Evolutionary conservation across 2,329 filamentous ascomycete genomes (phyloP).

Genomic region (Chrysoporthe austroafricana): DNA sequence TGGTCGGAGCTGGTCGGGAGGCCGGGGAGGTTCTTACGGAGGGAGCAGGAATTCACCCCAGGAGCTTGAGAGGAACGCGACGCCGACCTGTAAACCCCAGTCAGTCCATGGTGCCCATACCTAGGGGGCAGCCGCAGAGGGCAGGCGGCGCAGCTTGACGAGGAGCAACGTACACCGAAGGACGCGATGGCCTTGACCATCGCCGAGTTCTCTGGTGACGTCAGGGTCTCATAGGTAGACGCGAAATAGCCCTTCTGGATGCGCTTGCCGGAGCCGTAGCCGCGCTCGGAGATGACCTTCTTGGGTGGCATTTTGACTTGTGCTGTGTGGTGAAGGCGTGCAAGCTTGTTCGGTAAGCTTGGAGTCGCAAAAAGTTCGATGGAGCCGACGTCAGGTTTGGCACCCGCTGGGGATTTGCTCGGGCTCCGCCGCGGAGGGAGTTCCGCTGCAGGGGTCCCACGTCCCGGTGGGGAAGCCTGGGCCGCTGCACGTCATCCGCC

Average conservation of each 20-base stretch:
- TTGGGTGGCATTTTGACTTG: slow-evolving; percentile 64
- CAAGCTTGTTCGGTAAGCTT: slow-evolving; percentile 17
- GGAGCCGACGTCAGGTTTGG: slow-evolving; percentile 27
- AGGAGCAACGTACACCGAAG: slow-evolving; percentile 55
- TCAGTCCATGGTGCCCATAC: not conserved
- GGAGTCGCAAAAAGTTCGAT: slow-evolving; percentile 19
- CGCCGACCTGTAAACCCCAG: slow-evolving; percentile 50
- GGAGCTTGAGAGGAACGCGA: slow-evolving; percentile 62
- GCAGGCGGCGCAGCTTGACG: not conserved
- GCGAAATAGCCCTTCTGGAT: slow-evolving; percentile 56
- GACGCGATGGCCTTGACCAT: slow-evolving; percentile 65
- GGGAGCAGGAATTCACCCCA: slow-evolving; percentile 63
- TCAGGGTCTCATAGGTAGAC: slow-evolving; percentile 60
- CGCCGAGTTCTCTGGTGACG: slow-evolving; percentile 64
- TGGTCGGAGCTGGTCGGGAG: not conserved
- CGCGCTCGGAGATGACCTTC: slow-evolving; percentile 57
- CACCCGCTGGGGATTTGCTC: slow-evolving; percentile 11
- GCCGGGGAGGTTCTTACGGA: slow-evolving; percentile 39
- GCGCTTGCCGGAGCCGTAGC: slow-evolving; percentile 46
- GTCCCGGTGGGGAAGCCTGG: not conserved
- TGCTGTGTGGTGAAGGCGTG: slow-evolving; percentile 31
- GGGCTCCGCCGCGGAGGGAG: not conserved
- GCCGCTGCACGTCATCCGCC: slow-evolving; percentile 9
- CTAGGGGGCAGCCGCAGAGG: not conserved
- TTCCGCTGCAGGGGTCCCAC: slow-evolving; percentile 4